These are phyloP conservation scores for Hypoxylon lienhwacheense DNA, from an alignment of 495 filamentous ascomycete genomes.

Conservation along the genomic window DNA sequence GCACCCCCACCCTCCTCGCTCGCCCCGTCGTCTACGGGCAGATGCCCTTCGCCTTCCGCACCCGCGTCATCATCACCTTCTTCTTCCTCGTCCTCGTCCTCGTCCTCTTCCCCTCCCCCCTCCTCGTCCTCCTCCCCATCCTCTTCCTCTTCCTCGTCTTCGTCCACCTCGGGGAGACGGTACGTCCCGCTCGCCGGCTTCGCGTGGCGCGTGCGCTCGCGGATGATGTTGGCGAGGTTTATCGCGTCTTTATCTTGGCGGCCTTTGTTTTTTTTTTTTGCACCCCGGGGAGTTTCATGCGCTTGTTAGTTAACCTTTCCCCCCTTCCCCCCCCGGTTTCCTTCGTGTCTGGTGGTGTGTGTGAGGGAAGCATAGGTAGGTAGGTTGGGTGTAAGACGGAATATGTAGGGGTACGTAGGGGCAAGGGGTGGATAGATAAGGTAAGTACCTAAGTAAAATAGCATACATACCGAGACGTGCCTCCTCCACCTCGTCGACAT, in stretches of 20 bases:
- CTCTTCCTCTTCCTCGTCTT: not conserved
- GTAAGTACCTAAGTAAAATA: too few species aligned
- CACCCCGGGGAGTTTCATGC: too few species aligned
- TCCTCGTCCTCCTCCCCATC: not conserved
- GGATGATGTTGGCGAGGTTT: slow-evolving; percentile 41
- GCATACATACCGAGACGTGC: too few species aligned
- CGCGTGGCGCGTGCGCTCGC: slow-evolving; percentile 38
- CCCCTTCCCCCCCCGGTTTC: too few species aligned
- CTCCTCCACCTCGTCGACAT: not conserved
- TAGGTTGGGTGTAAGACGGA: too few species aligned
- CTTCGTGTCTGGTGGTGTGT: too few species aligned
- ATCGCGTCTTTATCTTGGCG: slow-evolving; percentile 44
- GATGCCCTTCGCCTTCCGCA: not conserved
- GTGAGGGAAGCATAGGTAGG: too few species aligned
- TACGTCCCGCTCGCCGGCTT: slow-evolving; percentile 35
- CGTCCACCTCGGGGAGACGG: slow-evolving; percentile 30
- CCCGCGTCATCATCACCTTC: not conserved
- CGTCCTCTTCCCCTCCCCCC: not conserved
- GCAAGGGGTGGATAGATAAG: too few species aligned
- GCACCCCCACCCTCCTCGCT: slow-evolving; percentile 4
- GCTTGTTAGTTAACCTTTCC: too few species aligned
- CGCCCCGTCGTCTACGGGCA: not conserved
- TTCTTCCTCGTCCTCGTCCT: not conserved
- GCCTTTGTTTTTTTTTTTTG: too few species aligned
- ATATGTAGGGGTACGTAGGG: too few species aligned